Conservation (phyloP, 2,329 filamentous ascomycete genomes). For the Talaromyces amestolkiae region DNA sequence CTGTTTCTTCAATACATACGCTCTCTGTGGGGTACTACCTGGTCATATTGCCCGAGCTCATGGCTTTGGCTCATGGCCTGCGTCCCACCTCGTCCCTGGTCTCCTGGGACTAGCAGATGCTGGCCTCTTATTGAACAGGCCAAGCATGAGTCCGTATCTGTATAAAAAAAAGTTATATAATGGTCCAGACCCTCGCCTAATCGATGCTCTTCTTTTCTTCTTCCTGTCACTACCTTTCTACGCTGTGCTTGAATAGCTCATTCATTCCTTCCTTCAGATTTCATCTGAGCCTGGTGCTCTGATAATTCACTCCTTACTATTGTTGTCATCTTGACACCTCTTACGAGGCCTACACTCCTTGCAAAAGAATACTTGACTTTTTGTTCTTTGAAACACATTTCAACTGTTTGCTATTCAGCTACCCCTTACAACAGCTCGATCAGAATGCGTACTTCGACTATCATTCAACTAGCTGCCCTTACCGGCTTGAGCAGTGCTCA, state of each 20-base stretch:
- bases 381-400: neutral
- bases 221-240: neutral
- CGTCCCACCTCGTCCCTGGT: neutral
- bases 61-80: constrained; percentile 9
- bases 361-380: neutral
- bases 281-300: constrained; percentile 19
- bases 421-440: constrained; percentile 7
- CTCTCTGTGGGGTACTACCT: constrained; percentile 6
- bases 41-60: constrained; percentile 3
- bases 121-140: neutral
- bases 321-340: constrained; percentile 1
- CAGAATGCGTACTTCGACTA: constrained; percentile 31
- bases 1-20: neutral
- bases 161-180: constrained; percentile 6
- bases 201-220: neutral
- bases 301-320: constrained; percentile 14
- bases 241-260: constrained; percentile 8
- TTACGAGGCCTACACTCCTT: neutral
- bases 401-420: constrained; percentile 3
- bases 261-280: constrained; percentile 10
- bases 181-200: neutral
- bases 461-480: constrained; percentile 32
- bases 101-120: constrained; percentile 1
- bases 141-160: neutral
- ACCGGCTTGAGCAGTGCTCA: constrained; percentile 29